Base-by-base conservation (phyloP, 495 filamentous ascomycete genomes). In the Podospora bellae-mahoneyi region DNA sequence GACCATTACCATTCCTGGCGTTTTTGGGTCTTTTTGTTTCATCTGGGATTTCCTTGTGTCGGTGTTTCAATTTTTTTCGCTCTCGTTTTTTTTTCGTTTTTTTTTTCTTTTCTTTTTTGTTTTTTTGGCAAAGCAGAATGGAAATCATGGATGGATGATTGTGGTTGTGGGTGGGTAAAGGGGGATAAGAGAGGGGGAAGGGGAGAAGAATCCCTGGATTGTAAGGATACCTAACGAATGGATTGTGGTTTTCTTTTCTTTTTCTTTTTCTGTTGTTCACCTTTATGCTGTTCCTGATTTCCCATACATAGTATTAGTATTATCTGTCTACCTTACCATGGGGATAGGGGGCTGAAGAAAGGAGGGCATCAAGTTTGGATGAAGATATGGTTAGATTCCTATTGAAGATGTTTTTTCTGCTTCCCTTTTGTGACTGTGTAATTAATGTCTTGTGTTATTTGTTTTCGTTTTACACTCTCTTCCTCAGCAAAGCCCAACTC, bases 1-100 rank as follows among this genome's bases (percentile, higher is more conserved):
- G 39, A 27, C 34, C 15, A 65, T 65, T 30, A 65, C 57, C 55
- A 59, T 32, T 53, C 60, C 34, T 55, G 64, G 64, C 64, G 64
- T 66, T 66, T 18, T 48, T 32, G 27, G 28, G 54, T 7, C 1
- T n/a, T 56, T 55, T 5, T 55, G 56, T 34, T 18, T 58, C 57
- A 23, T 23, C 15, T 16, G 39, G 39, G 39, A 48, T 48, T 48
- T 48, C 13, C 15, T 13, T 48, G 9, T 48, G 39, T 48, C 15
- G 13, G 0, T 3, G 39, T 18, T 48, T 48, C 39, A 13, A 10
- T 48, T 3, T 48, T 48, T 48, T 10, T 48, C 9, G 30, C 7
- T 32, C 30, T 5, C 30, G 20, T 39, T 39, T 48, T 16, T 48
- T 20, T 20, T 20, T 20, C 0, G 20, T 20, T 20, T 20, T 20